Percentiles rank a stretch among this genome's conserved stretches.
These are phyloP conservation scores for Malassezia brasiliensis DNA, from an alignment of 1,284 basidiomycete genomes.

Conservation along the genomic window DNA sequence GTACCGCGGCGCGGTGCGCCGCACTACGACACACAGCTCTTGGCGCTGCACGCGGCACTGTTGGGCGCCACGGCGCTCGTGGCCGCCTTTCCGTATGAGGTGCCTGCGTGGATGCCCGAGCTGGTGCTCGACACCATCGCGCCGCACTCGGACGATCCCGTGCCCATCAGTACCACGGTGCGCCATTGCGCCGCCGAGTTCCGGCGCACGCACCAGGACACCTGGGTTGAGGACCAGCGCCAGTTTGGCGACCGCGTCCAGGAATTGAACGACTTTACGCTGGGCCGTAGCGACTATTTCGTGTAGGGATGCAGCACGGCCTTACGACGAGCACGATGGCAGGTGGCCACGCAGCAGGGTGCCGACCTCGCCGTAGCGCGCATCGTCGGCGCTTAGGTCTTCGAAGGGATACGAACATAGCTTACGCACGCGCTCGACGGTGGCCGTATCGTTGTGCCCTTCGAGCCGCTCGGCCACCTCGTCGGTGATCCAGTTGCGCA, in stretches of 20 bases:
- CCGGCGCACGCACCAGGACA: slow-evolving; percentile 54
- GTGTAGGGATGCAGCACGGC: slow-evolving; percentile 20
- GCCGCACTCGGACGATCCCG: slow-evolving; percentile 75
- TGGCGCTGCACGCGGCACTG: slow-evolving; percentile 75
- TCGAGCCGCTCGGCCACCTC: slow-evolving; percentile 36
- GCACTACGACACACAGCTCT: slow-evolving; percentile 63
- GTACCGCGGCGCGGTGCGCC: slow-evolving; percentile 53
- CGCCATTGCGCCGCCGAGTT: slow-evolving; percentile 78
- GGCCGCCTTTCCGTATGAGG: slow-evolving; percentile 72
- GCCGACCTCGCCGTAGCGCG: slow-evolving; percentile 30
- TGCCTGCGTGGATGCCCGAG: slow-evolving; percentile 73
- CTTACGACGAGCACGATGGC: slow-evolving; percentile 40
- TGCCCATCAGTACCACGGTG: slow-evolving; percentile 82
- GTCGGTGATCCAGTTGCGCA: slow-evolving; percentile 44
- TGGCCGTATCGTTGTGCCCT: slow-evolving; percentile 32
- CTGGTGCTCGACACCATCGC: slow-evolving; percentile 58
- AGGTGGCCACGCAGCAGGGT: slow-evolving; percentile 24
- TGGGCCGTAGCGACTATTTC: slow-evolving; percentile 44
- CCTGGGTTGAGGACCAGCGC: slow-evolving; percentile 81
- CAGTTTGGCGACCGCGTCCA: slow-evolving; percentile 61
- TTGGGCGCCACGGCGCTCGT: slow-evolving; percentile 72
- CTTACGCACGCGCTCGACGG: slow-evolving; percentile 27
- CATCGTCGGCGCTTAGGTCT: slow-evolving; percentile 52
- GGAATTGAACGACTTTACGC: slow-evolving; percentile 40
- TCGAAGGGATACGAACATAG: slow-evolving; percentile 26